Base-by-base conservation (phyloP, 805 yeast species). In the Teunomyces barrocoloradensis region DNA sequence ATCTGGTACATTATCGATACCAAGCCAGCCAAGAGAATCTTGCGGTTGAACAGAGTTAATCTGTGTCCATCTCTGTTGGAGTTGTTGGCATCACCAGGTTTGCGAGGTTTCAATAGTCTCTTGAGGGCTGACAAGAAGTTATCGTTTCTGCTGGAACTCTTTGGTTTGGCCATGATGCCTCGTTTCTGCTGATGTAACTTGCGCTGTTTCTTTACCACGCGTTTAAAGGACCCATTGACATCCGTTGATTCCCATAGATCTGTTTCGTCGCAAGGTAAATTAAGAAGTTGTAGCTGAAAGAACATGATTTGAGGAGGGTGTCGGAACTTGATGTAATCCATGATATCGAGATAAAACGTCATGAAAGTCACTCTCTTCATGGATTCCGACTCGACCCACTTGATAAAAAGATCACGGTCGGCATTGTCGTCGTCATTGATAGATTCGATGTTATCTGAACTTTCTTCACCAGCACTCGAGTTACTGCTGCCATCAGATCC, bases 351-450 rank as follows among this genome's bases (percentile, higher is more conserved):
- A 60, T 85, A 85, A 61, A 89, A 89, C 11, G 95, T 89, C 81
- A 87, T 81, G 49, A 84, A 80, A 0, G 95, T 87, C 1, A 86
- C 78, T 48, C 96, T 67, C 60, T 89, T 89, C 74, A 87, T 73
- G 42, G 84, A 79, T 64, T 89, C 96, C 35, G 82, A 80, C 46
- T 87, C 89, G 11, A 89, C 84, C 96, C 96, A 89, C 73, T 65
- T 75, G 56, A 79, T 81, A 77, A 58, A 83, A 27, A 70, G 57
- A 13, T 55, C 67, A 11, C 46, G 43, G 47, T 72, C 77, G 13
- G 62, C 50, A 6, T 53, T 58, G 33, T 63, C 61, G 17, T 48
- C 53, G 17, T 48, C 53, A 9, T 44, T 34, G 7, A 47, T 28
- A 6, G 46, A 40, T 21, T 48, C 49, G 42, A 42, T n/a, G 4